Percentiles rank a stretch among this genome's conserved stretches.
Evolutionary conservation across 306 rosid genomes (phyloP).

Genomic region (Trichosanthes cucumerina): DNA sequence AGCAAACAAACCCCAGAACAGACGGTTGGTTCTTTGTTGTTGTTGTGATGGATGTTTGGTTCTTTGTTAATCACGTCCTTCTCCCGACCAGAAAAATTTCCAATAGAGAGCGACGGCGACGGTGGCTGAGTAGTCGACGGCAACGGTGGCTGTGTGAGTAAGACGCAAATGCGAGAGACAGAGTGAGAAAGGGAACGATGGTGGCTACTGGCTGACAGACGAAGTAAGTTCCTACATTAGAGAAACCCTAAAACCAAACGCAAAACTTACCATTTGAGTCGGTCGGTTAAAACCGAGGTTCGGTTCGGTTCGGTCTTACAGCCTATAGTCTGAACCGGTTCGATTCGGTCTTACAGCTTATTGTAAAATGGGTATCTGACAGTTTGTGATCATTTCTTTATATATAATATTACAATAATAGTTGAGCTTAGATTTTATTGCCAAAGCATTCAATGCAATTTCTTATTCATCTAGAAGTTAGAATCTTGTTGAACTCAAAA

Average conservation of each 20-base stretch:
- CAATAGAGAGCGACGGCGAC: no score
- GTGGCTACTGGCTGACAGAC: neutral
- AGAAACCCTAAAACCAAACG: neutral
- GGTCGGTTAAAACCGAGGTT: no score
- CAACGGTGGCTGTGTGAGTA: neutral
- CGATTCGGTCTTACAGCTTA: no score
- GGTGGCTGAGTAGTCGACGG: no score
- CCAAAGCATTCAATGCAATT: no score
- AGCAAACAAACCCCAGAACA: neutral
- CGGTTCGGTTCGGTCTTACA: neutral
- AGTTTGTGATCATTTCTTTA: no score
- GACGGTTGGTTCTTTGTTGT: neutral
- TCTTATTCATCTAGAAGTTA: no score
- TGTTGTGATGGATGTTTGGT: neutral
- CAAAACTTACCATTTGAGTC: neutral
- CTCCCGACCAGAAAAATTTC: neutral
- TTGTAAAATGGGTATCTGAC: no score
- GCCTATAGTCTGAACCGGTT: neutral
- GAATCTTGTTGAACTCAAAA: no score
- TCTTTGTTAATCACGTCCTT: neutral
- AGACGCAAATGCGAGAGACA: neutral
- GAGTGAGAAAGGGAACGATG: neutral
- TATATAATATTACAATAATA: no score
- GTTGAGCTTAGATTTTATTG: no score
- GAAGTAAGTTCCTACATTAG: neutral